Evolutionary conservation across 352 stramenopile species (phyloP).

Genomic region (Chrysophaeum taylorii): DNA sequence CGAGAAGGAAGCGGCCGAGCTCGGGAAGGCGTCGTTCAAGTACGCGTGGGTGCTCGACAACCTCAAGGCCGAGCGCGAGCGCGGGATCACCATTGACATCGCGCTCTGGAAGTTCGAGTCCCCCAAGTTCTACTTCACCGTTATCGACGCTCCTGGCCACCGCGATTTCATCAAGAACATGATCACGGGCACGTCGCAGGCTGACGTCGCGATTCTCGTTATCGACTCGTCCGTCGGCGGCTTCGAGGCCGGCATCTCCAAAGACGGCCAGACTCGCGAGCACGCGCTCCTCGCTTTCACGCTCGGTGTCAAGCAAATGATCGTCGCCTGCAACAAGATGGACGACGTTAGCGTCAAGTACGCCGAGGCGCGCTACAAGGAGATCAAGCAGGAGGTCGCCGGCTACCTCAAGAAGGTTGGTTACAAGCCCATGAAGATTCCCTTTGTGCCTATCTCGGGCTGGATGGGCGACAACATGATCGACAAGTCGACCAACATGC

Average conservation of each 20-base stretch:
- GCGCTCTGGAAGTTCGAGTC: slow-evolving; percentile 94
- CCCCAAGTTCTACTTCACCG: slow-evolving; percentile 86
- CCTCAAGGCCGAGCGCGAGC: slow-evolving; percentile 92
- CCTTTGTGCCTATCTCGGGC: slow-evolving; percentile 90
- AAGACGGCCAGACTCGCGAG: slow-evolving; percentile 87
- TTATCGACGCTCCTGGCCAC: slow-evolving; percentile 95
- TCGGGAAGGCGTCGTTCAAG: slow-evolving; percentile 96
- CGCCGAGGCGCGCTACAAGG: slow-evolving; percentile 75
- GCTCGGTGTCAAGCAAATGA: slow-evolving; percentile 93
- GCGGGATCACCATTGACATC: slow-evolving; percentile 95
- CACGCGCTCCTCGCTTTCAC: slow-evolving; percentile 89
- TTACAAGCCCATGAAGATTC: slow-evolving; percentile 86
- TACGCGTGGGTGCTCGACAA: slow-evolving; percentile 98
- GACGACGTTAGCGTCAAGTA: slow-evolving; percentile 86
- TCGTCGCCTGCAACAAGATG: slow-evolving; percentile 98
- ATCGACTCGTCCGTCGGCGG: slow-evolving; percentile 75
- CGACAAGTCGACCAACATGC: slow-evolving; percentile 80
- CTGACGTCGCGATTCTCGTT: slow-evolving; percentile 91
- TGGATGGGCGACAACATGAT: slow-evolving; percentile 95
- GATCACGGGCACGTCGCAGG: slow-evolving; percentile 94
- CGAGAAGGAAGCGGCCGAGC: slow-evolving; percentile 88
- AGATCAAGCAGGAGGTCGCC: slow-evolving; percentile 80
- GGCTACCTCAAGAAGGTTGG: slow-evolving; percentile 87
- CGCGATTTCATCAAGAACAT: slow-evolving; percentile 99
- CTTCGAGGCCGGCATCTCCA: slow-evolving; percentile 87